Evolutionary conservation across 176 grass and related monocot genomes (phyloP).

Genomic region (Phragmites australis): DNA sequence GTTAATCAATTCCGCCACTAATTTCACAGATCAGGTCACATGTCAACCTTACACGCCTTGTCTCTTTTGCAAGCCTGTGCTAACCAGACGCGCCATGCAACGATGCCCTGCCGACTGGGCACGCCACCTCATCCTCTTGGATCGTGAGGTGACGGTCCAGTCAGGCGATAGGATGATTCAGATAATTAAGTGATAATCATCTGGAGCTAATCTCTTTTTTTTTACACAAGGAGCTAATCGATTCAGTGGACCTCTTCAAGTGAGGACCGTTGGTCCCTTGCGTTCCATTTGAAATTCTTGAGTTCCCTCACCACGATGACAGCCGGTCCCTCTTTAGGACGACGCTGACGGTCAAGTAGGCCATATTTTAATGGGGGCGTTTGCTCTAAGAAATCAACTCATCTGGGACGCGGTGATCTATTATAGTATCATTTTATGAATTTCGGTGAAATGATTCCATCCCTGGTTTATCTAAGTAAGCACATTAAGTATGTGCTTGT

Average conservation of each 20-base stretch:
- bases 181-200: background rate
- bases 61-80: too few species aligned
- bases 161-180: background rate
- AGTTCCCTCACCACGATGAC: conserved; percentile 16
- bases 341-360: conserved; percentile 34
- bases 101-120: background rate
- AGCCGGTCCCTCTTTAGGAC: conserved; percentile 21
- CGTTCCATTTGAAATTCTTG: conserved; percentile 10
- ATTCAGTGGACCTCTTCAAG: background rate
- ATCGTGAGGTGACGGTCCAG: background rate
- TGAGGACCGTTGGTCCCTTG: conserved; percentile 23
- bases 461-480: too few species aligned
- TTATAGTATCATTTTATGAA: too few species aligned
- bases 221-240: background rate
- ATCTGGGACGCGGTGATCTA: too few species aligned
- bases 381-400: too few species aligned
- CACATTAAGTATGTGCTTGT: too few species aligned
- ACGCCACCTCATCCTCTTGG: background rate
- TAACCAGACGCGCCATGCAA: background rate
- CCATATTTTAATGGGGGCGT: conserved; percentile 13
- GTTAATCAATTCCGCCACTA: too few species aligned
- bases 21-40: too few species aligned
- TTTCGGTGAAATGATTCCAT: too few species aligned
- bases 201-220: background rate
- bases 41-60: too few species aligned